These are phyloP conservation scores for Graphiopsis chlorocephala DNA, from an alignment of 2,329 filamentous ascomycete genomes.

Conservation along the genomic window DNA sequence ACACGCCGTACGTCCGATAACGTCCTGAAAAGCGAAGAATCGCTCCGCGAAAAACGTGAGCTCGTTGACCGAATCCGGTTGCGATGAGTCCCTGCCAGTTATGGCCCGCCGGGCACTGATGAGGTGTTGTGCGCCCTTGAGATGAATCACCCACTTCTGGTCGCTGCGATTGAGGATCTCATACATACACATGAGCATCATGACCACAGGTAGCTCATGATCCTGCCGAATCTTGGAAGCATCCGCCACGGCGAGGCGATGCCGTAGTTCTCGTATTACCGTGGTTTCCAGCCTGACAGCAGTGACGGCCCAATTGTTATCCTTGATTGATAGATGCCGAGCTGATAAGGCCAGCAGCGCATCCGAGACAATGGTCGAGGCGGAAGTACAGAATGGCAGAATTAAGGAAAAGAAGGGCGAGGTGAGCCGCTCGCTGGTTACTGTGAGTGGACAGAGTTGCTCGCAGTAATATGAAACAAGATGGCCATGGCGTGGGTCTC, in stretches of 20 bases:
- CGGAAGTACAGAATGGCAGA: slow-evolving; percentile 39
- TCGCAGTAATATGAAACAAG: slow-evolving; percentile 42
- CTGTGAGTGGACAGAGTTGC: slow-evolving; percentile 42
- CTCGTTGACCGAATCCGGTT: slow-evolving; percentile 21
- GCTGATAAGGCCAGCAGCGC: slow-evolving; percentile 41
- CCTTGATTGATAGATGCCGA: slow-evolving; percentile 37
- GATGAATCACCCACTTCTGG: slow-evolving; percentile 48
- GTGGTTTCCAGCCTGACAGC: slow-evolving; percentile 40
- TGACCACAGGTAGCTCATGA: slow-evolving; percentile 40
- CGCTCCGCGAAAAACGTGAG: slow-evolving; percentile 41
- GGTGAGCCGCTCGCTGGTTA: slow-evolving; percentile 34
- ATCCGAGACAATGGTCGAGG: slow-evolving; percentile 38
- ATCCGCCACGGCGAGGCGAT: slow-evolving; percentile 34
- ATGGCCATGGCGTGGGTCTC: slow-evolving; percentile 30
- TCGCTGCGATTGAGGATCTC: slow-evolving; percentile 44
- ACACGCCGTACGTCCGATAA: slow-evolving; percentile 52
- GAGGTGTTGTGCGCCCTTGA: slow-evolving; percentile 48
- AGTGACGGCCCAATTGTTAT: slow-evolving; percentile 32
- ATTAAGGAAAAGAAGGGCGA: slow-evolving; percentile 42
- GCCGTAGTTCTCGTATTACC: slow-evolving; percentile 38
- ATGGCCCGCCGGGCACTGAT: slow-evolving; percentile 39
- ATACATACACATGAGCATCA: slow-evolving; percentile 48
- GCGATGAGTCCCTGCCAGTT: slow-evolving; percentile 2
- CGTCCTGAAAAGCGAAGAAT: slow-evolving; percentile 53
- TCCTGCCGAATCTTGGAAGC: slow-evolving; percentile 21